Evolutionary conservation across 257 asterid genomes (phyloP), one percentile per base, ranked within the genome.

Genomic region (Cynanchum wilfordii): DNA sequence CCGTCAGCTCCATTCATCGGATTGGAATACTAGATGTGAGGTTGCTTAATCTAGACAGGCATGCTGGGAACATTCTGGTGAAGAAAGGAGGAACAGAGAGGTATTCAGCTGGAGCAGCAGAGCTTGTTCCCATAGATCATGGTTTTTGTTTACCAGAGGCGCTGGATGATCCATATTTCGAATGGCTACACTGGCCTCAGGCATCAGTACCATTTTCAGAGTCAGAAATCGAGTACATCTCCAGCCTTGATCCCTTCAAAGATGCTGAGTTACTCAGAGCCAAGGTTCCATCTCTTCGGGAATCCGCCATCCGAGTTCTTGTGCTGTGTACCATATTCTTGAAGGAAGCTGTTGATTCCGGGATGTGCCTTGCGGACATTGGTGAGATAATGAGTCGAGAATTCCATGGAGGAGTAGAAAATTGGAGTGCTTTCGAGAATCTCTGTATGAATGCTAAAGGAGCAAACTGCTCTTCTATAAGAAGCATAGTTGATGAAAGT

Each of bases 161-260:
- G 5, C 95, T 94, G 15, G 97, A 94, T 51, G 97, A 91, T 80
- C 98, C 98, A 7, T 94, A 94, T 73, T 94, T 94, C 15, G 98
- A 94, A 83, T 91, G 98, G 97, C 80, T 91, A 68, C 97, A 94
- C 45, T 91, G 97, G 98, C 97, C 97, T 0, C 97, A 91, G 82
- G 96, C 98, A 22, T 78, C 89, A 2, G 79, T 94, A 68, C 98
- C 97, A 1, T 94, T 94, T 76, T 87, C 97, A 11, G 96, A 91
- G 69, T 56, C 86, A 40, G 98, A 94, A 74, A 73, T 86, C 51
- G 90, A 89, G 40, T 94, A 91, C 73, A 85, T 94, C 69, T 79
- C 87, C 36, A 68, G 67, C 71, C 91, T 94, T 11, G 93, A 94
- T 77, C 96, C 98, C 10, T 82, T 73, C 44, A 88, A 87, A 84